Percentiles rank a stretch among this genome's conserved stretches.
Conservation (phyloP, 2,329 filamentous ascomycete genomes). For the Lecanicillium sp. region DNA sequence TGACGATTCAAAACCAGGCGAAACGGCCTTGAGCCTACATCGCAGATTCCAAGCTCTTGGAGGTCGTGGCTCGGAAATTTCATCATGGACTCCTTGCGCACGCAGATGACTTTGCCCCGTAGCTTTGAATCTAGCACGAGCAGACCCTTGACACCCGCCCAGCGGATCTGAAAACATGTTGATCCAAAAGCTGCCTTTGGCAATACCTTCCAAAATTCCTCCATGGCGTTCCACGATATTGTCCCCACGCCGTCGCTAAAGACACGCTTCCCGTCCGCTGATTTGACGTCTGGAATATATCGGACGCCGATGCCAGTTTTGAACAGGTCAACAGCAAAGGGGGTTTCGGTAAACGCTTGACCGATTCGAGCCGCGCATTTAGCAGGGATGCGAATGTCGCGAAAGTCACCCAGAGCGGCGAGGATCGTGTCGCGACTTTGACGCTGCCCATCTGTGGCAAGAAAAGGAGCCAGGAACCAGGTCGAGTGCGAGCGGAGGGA, state of each 20-base stretch:
- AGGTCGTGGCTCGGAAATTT: slow-evolving; percentile 60
- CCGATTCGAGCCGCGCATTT: slow-evolving; percentile 55
- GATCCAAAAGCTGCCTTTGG: slow-evolving; percentile 43
- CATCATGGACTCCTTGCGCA: slow-evolving; percentile 67
- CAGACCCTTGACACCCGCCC: slow-evolving; percentile 72
- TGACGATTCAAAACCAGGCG: slow-evolving; percentile 70
- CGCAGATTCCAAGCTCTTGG: slow-evolving; percentile 64
- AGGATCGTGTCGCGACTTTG: slow-evolving; percentile 41
- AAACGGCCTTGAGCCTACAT: slow-evolving; percentile 59
- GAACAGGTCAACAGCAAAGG: slow-evolving; percentile 51
- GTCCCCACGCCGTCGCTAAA: slow-evolving; percentile 80
- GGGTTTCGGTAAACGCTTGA: slow-evolving; percentile 70
- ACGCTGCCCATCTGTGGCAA: slow-evolving; percentile 24
- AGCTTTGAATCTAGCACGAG: slow-evolving; percentile 61
- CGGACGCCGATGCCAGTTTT: slow-evolving; percentile 29
- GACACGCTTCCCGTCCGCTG: slow-evolving; percentile 41
- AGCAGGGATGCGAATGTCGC: slow-evolving; percentile 44
- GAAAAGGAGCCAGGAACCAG: slow-evolving; percentile 54
- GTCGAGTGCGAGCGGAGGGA: slow-evolving; percentile 65
- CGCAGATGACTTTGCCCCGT: slow-evolving; percentile 48
- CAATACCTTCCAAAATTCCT: slow-evolving; percentile 51
- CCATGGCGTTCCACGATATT: slow-evolving; percentile 55
- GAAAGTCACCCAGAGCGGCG: slow-evolving; percentile 42
- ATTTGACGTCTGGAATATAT: slow-evolving; percentile 47
- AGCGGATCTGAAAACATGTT: slow-evolving; percentile 69